A percentile compares a stretch with the other conserved stretches of the same genome.
Conservation (phyloP, 1,139 yeast species). For the Magnusiomyces tetraspermus region DNA sequence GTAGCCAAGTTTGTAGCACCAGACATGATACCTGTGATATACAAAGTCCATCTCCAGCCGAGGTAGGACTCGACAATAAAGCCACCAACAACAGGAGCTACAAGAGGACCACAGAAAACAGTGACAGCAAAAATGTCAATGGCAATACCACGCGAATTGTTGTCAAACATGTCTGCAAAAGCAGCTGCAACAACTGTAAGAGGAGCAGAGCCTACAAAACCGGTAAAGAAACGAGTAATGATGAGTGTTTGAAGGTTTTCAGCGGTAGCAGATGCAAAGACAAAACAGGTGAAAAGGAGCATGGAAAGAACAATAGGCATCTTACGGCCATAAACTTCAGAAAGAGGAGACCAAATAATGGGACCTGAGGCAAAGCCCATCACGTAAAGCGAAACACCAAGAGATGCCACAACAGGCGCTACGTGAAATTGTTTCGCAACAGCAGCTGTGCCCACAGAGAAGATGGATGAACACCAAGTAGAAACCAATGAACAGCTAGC, state of each 20-base stretch:
- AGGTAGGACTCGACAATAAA: slow-evolving; percentile 31
- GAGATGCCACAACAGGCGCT: slow-evolving; percentile 28
- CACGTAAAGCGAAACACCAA: slow-evolving; percentile 65
- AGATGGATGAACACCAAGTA: slow-evolving; percentile 39
- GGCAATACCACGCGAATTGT: slow-evolving; percentile 59
- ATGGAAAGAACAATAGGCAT: slow-evolving; percentile 45
- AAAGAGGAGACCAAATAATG: slow-evolving; percentile 68
- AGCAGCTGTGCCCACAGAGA: slow-evolving; percentile 31
- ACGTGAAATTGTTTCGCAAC: slow-evolving; percentile 28
- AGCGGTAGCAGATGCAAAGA: slow-evolving; percentile 65
- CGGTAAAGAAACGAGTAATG: slow-evolving; percentile 67
- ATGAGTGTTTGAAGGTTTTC: slow-evolving; percentile 63
- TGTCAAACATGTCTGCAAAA: slow-evolving; percentile 64
- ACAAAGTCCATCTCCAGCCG: slow-evolving; percentile 55
- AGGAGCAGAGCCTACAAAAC: slow-evolving; percentile 71
- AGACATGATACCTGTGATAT: slow-evolving; percentile 46
- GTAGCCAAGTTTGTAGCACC: slow-evolving; percentile 30
- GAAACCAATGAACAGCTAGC: slow-evolving; percentile 32
- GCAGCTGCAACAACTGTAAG: slow-evolving; percentile 77
- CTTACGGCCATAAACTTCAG: slow-evolving; percentile 67
- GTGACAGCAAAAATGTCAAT: slow-evolving; percentile 54
- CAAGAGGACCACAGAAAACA: slow-evolving; percentile 66
- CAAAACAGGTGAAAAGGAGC: slow-evolving; percentile 49
- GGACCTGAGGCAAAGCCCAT: slow-evolving; percentile 82
- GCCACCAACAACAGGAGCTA: slow-evolving; percentile 50